Evolutionary conservation across 179 eudicot genomes (phyloP).

Genomic region (Nepenthes alata): DNA sequence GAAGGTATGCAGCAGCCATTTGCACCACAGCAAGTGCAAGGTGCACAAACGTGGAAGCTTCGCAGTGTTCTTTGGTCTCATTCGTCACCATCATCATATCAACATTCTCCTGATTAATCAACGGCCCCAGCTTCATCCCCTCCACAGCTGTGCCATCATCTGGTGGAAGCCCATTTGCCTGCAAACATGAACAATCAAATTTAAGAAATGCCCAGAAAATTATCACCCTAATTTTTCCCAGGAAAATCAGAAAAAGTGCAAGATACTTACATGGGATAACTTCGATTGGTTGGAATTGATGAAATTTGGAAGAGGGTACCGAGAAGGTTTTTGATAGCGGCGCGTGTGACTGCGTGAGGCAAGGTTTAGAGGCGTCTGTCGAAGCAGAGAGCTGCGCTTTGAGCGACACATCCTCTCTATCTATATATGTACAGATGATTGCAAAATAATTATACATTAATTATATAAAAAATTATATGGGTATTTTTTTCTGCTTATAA

Average conservation of each 20-base stretch:
- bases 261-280: slow-evolving; percentile 35
- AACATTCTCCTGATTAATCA: slow-evolving; percentile 22
- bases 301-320: too few species aligned
- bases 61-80: slow-evolving; percentile 52
- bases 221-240: too few species aligned
- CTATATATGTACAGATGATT: too few species aligned
- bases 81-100: slow-evolving; percentile 44
- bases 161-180: not conserved
- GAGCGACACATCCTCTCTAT: too few species aligned
- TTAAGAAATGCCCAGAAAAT: too few species aligned
- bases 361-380: too few species aligned
- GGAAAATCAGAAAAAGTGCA: not conserved
- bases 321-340: too few species aligned
- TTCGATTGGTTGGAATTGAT: slow-evolving; percentile 20
- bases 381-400: too few species aligned
- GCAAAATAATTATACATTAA: too few species aligned
- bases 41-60: slow-evolving; percentile 75
- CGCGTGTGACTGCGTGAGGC: too few species aligned
- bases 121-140: slow-evolving; percentile 30
- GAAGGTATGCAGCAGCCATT: slow-evolving; percentile 62
- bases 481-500: too few species aligned
- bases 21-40: slow-evolving; percentile 82
- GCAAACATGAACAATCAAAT: not conserved
- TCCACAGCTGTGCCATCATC: slow-evolving; percentile 7
- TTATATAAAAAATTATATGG: too few species aligned